Conservation (phyloP, 2,329 filamentous ascomycete genomes). For the Cytospora piceae region DNA sequence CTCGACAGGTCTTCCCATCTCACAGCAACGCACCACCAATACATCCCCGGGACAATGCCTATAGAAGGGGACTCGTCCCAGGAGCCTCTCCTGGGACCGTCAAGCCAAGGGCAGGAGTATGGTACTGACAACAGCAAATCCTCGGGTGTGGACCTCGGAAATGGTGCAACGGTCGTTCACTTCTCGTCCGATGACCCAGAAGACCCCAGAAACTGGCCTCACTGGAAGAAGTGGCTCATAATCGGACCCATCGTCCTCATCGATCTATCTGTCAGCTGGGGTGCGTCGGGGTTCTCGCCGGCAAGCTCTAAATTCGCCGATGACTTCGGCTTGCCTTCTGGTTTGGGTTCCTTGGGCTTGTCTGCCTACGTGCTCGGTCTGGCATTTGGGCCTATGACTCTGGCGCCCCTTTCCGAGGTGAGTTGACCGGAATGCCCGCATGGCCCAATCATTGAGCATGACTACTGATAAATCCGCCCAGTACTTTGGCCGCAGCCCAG, state of each 20-base stretch:
- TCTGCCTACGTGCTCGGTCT: slow-evolving; percentile 52
- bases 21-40: neutral
- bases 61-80: neutral
- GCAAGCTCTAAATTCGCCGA: slow-evolving; percentile 45
- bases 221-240: slow-evolving; percentile 42
- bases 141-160: neutral
- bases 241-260: slow-evolving; percentile 38
- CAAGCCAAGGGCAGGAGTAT: slow-evolving; percentile 2
- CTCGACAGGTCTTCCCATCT: neutral
- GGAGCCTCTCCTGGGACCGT: slow-evolving; percentile 18
- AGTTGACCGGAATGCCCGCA: neutral
- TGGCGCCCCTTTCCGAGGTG: slow-evolving; percentile 38
- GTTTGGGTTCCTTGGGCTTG: slow-evolving; percentile 48
- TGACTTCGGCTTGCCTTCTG: slow-evolving; percentile 45
- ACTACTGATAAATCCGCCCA: slow-evolving; percentile 29
- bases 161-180: slow-evolving; percentile 23
- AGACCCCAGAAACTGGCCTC: slow-evolving; percentile 41
- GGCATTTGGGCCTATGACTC: slow-evolving; percentile 42
- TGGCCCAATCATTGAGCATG: neutral
- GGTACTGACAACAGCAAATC: neutral
- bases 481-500: slow-evolving; percentile 47
- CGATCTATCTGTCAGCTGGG: slow-evolving; percentile 45
- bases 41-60: neutral
- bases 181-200: slow-evolving; percentile 32
- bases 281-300: slow-evolving; percentile 52